phyloP scores from a whole-genome alignment of 2,329 filamentous ascomycete species.

The Neopestalotiopsis sp. region DNA sequence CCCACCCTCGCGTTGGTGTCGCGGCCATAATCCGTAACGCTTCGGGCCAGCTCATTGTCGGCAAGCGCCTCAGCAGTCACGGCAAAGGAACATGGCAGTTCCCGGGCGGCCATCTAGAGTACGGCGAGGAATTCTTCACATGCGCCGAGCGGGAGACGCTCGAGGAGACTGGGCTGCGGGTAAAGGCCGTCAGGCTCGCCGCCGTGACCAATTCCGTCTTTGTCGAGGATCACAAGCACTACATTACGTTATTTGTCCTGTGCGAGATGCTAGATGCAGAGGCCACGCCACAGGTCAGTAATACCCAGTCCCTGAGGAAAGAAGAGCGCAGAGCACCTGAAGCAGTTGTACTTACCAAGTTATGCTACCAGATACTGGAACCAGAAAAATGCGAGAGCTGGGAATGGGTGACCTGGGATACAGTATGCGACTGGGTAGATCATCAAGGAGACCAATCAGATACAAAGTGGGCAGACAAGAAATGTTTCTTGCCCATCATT shows the following conservation, averaged over 20 bases:
- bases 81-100: conserved; percentile 67
- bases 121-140: conserved; percentile 63
- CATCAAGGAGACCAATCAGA: not conserved
- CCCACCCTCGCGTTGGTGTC: conserved; percentile 53
- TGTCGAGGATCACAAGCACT: conserved; percentile 66
- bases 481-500: conserved; percentile 13
- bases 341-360: not conserved
- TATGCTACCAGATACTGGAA: conserved; percentile 11
- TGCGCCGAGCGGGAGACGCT: conserved; percentile 71
- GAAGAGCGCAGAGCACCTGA: not conserved
- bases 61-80: conserved; percentile 54
- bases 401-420: conserved; percentile 12
- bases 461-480: not conserved
- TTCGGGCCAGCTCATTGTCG: conserved; percentile 50
- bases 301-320: not conserved
- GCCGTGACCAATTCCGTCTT: conserved; percentile 74
- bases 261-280: conserved; percentile 53
- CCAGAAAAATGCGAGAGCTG: conserved; percentile 15
- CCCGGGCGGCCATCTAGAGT: conserved; percentile 79
- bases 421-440: not conserved
- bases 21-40: conserved; percentile 50
- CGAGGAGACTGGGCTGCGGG: conserved; percentile 72
- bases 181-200: conserved; percentile 58
- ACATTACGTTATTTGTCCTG: conserved; percentile 74
- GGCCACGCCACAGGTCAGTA: conserved; percentile 59